Conservation (phyloP, 2,329 filamentous ascomycete genomes). For the Emmonsia crescens region DNA sequence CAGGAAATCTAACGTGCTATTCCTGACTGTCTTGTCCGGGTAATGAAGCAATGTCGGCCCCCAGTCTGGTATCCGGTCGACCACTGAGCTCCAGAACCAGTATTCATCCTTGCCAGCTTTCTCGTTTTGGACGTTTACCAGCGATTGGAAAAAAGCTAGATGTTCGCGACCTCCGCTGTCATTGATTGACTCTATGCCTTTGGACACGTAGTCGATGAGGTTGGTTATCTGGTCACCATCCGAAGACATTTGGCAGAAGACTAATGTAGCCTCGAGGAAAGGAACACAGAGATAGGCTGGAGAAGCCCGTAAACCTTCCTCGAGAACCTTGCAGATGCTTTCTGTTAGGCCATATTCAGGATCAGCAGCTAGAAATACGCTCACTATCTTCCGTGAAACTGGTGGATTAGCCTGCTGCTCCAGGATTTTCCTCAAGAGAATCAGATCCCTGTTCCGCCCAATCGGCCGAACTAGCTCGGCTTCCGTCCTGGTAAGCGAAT, state of each 20-base stretch:
- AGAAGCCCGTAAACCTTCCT: slow-evolving; percentile 44
- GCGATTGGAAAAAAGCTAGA: slow-evolving; percentile 41
- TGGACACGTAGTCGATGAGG: slow-evolving; percentile 33
- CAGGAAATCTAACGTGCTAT: slow-evolving; percentile 35
- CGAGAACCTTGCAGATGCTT: slow-evolving; percentile 44
- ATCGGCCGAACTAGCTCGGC: slow-evolving; percentile 23
- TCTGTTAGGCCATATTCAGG: slow-evolving; percentile 37
- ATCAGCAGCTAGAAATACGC: slow-evolving; percentile 43
- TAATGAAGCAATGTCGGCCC: slow-evolving; percentile 44
- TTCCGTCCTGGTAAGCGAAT: slow-evolving; percentile 26
- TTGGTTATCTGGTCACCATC: slow-evolving; percentile 27
- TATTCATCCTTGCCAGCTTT: slow-evolving; percentile 21
- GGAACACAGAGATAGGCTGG: slow-evolving; percentile 40
- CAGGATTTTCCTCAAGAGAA: slow-evolving; percentile 52
- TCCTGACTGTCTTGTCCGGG: slow-evolving; percentile 36
- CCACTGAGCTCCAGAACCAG: slow-evolving; percentile 26
- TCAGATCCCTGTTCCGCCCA: slow-evolving; percentile 24
- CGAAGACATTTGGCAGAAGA: slow-evolving; percentile 40
- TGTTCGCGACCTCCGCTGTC: slow-evolving; percentile 39
- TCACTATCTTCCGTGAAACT: slow-evolving; percentile 47
- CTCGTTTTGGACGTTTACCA: slow-evolving; percentile 36
- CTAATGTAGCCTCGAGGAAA: slow-evolving; percentile 47
- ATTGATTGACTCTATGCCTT: slow-evolving; percentile 40
- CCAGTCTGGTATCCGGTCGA: slow-evolving; percentile 39
- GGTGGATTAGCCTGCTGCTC: slow-evolving; percentile 47